Base-by-base conservation (phyloP, 1,284 basidiomycete species). In the Phenoliferia sp. region DNA sequence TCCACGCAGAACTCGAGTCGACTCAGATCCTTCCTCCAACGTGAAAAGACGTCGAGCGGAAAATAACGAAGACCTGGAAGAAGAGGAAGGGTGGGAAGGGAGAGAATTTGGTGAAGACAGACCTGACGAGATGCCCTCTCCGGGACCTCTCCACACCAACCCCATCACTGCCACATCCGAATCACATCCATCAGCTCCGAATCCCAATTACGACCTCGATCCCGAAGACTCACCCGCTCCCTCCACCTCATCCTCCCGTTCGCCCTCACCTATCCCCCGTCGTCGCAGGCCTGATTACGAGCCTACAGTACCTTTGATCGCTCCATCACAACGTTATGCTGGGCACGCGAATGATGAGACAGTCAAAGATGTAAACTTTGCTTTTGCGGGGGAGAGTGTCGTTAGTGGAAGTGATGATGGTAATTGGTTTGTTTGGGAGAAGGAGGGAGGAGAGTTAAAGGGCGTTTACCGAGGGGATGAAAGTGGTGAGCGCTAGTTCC, bases 351-450 rank as follows among this genome's bases (percentile, higher is more conserved):
- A 96, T 78, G 81, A 88, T 3, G 87, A 88, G 72, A 97, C 94
- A 0, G 86, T 94, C 64, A 97, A 96, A 79, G 94, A 96, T 78
- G 92, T 90, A 72, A 77, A 87, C 77, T 62, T 60, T 52, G n/a
- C 92, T 76, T 79, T 93, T 39, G 92, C 91, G 0, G 86, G 87
- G 4, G 87, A 92, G 77, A 90, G 85, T 68, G 85, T 96, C 36
- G 83, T 86, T 10, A 92, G 90, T n/a, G 94, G 94, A 4, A 91
- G 88, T 0, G 94, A 97, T 76, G 92, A 94, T 76, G 94, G 84
- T 5, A 81, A 82, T 70, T 82, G 80, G 69, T 84, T 96, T 78
- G 82, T 94, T 15, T 97, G 91, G 91, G 82, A 86, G 69, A 94
- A 93, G 77, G 78, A 81, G 17, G 84, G 83, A 4, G 87, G 85